Evolutionary conservation across 176 grass and related monocot species (phyloP).

Genomic region (Saccharum officinarum): DNA sequence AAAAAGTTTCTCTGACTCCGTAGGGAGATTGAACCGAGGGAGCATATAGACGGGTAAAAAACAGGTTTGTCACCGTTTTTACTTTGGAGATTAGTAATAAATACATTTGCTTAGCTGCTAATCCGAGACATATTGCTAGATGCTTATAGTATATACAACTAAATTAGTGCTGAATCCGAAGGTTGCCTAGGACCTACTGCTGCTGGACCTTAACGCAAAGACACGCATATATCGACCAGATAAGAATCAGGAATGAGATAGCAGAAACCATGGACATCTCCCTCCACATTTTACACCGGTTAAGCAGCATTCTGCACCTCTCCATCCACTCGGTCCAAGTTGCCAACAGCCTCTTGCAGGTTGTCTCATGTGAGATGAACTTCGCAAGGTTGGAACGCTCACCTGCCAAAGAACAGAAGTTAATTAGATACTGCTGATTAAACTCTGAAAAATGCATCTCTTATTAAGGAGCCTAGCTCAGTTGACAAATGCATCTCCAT

Average conservation of each 20-base stretch:
- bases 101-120: not conserved
- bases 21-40: too few relatives aligned
- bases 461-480: too few relatives aligned
- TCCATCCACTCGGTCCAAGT: not conserved
- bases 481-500: not conserved
- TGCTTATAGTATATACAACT: not conserved
- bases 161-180: not conserved
- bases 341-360: not conserved
- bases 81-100: too few relatives aligned
- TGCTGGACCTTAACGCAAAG: not conserved
- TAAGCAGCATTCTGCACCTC: not conserved
- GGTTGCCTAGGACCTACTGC: not conserved
- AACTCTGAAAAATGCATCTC: too few relatives aligned
- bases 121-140: not conserved
- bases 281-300: not conserved
- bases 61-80: too few relatives aligned
- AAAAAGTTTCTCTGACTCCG: too few relatives aligned
- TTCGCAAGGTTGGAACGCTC: not conserved
- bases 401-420: not conserved
- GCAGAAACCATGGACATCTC: not conserved
- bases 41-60: too few relatives aligned
- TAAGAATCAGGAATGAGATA: not conserved
- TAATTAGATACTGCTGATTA: too few relatives aligned
- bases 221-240: not conserved
- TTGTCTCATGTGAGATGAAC: not conserved